Conservation (phyloP, 257 asterid genomes). For the Eustoma russellianum region DNA sequence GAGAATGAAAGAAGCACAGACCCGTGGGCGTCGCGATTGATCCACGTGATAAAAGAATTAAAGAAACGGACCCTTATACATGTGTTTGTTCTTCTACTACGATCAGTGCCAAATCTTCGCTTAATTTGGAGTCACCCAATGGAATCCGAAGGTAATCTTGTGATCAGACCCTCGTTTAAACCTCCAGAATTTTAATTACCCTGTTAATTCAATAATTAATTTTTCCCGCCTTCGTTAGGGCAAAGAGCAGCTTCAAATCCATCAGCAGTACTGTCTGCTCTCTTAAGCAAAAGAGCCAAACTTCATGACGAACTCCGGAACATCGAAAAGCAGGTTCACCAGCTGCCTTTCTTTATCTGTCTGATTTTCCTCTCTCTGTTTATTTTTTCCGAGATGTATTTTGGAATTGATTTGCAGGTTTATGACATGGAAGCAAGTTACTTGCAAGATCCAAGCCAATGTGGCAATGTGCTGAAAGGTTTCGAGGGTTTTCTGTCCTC, state of each 20-base stretch:
- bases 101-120: background rate
- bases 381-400: slow-evolving; percentile 2
- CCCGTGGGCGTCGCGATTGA: no score
- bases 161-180: background rate
- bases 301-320: slow-evolving; percentile 83
- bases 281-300: slow-evolving; percentile 64
- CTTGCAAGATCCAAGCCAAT: slow-evolving; percentile 97
- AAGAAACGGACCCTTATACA: slow-evolving; percentile 3
- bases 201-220: background rate
- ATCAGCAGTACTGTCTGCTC: slow-evolving; percentile 59
- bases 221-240: slow-evolving; percentile 33
- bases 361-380: background rate
- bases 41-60: no score
- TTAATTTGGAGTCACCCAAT: slow-evolving; percentile 20
- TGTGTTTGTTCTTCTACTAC: background rate
- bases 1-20: no score
- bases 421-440: slow-evolving; percentile 97
- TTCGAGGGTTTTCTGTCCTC: slow-evolving; percentile 95
- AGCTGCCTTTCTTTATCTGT: background rate
- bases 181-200: background rate
- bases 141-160: slow-evolving; percentile 71
- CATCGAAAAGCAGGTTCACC: slow-evolving; percentile 79
- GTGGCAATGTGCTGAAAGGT: slow-evolving; percentile 99
- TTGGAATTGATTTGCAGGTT: slow-evolving; percentile 32
- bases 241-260: slow-evolving; percentile 71